Evolutionary conservation across 495 filamentous ascomycete genomes (phyloP).

Genomic region (Aspergillus bertholletiae): DNA sequence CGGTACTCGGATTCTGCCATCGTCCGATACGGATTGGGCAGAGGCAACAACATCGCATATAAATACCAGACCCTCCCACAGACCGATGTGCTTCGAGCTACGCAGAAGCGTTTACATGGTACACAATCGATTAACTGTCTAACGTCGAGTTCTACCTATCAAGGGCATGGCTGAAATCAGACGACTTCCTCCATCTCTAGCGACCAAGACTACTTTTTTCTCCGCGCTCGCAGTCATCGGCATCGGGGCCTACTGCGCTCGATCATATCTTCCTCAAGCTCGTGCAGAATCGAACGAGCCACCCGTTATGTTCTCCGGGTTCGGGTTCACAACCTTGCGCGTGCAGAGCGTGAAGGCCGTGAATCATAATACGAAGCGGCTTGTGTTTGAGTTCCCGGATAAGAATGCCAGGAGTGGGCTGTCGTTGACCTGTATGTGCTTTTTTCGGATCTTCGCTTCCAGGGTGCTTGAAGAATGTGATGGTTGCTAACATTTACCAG

Average conservation of each 20-base stretch:
- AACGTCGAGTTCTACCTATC: no score
- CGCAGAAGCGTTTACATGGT: no score
- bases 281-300: constrained; percentile 23
- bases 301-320: constrained; percentile 18
- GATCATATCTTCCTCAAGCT: constrained; percentile 10
- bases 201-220: background rate
- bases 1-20: background rate
- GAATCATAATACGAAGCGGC: constrained; percentile 63
- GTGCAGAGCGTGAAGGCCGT: constrained; percentile 49
- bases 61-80: background rate
- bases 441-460: background rate
- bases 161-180: background rate
- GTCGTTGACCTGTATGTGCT: constrained; percentile 46
- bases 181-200: background rate
- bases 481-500: constrained; percentile 19
- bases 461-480: no score
- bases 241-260: constrained; percentile 18
- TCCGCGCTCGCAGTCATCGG: constrained; percentile 3
- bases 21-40: background rate
- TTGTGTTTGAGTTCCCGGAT: constrained; percentile 60
- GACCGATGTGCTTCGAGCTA: background rate
- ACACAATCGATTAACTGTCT: no score
- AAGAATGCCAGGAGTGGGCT: constrained; percentile 47
- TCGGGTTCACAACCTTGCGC: constrained; percentile 24
- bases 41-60: background rate